These are phyloP conservation scores for Agapanthus africanus DNA, from an alignment of 106 monocot genomes.

Conservation along the genomic window DNA sequence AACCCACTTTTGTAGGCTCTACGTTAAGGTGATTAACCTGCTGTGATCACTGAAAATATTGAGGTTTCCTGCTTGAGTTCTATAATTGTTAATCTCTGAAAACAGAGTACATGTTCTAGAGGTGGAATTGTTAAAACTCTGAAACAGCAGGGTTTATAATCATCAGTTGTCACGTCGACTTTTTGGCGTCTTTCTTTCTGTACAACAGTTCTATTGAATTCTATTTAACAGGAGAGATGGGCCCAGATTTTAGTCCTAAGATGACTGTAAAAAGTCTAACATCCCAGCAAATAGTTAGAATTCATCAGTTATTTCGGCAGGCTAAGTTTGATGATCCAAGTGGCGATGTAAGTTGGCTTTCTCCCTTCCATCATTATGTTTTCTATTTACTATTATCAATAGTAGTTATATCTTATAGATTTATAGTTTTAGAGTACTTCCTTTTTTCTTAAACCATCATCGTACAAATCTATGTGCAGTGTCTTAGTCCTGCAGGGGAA, in stretches of 20 bases:
- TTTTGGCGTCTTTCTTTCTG: background rate
- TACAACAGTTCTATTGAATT: background rate
- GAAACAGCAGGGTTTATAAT: background rate
- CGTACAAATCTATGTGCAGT: constrained; percentile 36
- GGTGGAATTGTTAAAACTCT: background rate
- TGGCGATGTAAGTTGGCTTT: constrained; percentile 64
- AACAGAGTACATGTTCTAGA: background rate
- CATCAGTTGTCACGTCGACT: background rate
- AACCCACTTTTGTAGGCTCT: too few relatives aligned
- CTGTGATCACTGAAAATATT: background rate
- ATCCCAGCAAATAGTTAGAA: constrained; percentile 85
- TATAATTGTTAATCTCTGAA: background rate
- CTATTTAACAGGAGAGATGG: constrained; percentile 74
- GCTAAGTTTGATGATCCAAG: constrained; percentile 99
- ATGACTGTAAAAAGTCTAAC: constrained; percentile 84
- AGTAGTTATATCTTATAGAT: background rate
- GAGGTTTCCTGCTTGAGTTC: background rate
- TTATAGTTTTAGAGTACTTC: background rate
- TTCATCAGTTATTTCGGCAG: constrained; percentile 95
- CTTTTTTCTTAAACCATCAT: background rate
- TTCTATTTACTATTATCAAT: background rate
- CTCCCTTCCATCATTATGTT: background rate
- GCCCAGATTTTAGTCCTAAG: constrained; percentile 81
- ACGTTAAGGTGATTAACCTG: background rate
- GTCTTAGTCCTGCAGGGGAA: constrained; percentile 99